Conservation (phyloP, 129 eudicot genomes). For the Pittosporum tobira region DNA sequence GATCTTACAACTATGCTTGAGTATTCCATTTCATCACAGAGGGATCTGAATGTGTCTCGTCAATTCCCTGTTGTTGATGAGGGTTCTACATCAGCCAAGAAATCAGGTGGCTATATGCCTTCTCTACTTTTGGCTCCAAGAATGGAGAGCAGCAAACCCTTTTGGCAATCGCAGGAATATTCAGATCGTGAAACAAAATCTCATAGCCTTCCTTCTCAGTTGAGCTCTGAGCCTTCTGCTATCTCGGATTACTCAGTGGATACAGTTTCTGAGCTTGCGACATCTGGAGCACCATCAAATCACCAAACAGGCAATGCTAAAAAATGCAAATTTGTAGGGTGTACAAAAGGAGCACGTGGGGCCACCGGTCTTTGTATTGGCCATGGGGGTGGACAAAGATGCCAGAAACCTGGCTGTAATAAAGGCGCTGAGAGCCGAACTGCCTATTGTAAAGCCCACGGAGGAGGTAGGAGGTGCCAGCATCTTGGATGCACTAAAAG, state of each 20-base stretch:
- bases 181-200: constrained; percentile 27
- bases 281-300: constrained; percentile 25
- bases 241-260: constrained; percentile 36
- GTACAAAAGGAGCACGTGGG: constrained; percentile 89
- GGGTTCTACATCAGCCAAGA: constrained; percentile 79
- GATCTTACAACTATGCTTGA: constrained; percentile 24
- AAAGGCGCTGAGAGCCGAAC: constrained; percentile 97
- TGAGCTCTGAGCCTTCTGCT: constrained; percentile 49
- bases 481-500: constrained; percentile 91
- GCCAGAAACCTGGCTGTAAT: constrained; percentile 88
- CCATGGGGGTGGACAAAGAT: constrained; percentile 98
- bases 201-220: constrained; percentile 22
- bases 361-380: constrained; percentile 89
- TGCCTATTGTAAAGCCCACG: constrained; percentile 91
- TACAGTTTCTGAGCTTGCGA: constrained; percentile 29
- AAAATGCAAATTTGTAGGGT: constrained; percentile 64
- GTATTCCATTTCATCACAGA: constrained; percentile 25
- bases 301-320: constrained; percentile 37
- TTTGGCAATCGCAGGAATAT: constrained; percentile 17
- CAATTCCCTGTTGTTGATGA: constrained; percentile 45
- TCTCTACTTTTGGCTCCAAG: constrained; percentile 66
- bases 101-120: constrained; percentile 84
- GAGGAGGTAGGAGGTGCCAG: constrained; percentile 87
- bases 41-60: constrained; percentile 14
- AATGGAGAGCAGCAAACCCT: constrained; percentile 20